Percentiles rank a stretch among this genome's conserved stretches.
Evolutionary conservation across 2,329 filamentous ascomycete genomes (phyloP).

Genomic region (Pseudocercospora crystallina): DNA sequence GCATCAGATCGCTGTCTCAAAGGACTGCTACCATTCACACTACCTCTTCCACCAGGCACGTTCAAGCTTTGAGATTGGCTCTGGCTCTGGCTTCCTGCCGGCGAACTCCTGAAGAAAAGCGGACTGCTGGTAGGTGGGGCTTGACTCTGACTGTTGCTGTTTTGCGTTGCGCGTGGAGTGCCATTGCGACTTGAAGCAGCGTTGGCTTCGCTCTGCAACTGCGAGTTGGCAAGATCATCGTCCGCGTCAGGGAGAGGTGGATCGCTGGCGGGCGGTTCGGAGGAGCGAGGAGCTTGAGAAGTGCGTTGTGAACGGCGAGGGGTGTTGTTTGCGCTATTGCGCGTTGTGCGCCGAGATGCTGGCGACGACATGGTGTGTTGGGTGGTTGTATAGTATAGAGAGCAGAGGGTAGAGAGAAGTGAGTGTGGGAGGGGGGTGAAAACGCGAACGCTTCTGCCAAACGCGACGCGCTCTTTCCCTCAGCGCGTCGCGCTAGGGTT

Average conservation of each 20-base stretch:
- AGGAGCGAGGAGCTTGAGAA: slow-evolving; percentile 53
- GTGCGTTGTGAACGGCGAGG: slow-evolving; percentile 51
- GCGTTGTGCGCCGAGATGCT: slow-evolving; percentile 54
- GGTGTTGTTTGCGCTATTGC: slow-evolving; percentile 49
- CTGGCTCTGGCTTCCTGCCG: slow-evolving; percentile 44
- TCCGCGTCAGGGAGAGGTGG: slow-evolving; percentile 34
- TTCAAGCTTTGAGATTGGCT: slow-evolving; percentile 27
- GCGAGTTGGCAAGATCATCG: slow-evolving; percentile 34
- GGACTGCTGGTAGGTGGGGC: slow-evolving; percentile 66
- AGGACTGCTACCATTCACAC: slow-evolving; percentile 52
- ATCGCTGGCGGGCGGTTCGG: slow-evolving; percentile 38
- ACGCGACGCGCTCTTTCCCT: slow-evolving; percentile 5
- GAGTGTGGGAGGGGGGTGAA: background rate
- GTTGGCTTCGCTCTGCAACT: slow-evolving; percentile 43
- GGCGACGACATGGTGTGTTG: slow-evolving; percentile 61
- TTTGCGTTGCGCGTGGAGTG: slow-evolving; percentile 20
- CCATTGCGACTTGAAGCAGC: slow-evolving; percentile 32
- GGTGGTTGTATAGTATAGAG: slow-evolving; percentile 9
- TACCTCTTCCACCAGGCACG: slow-evolving; percentile 35
- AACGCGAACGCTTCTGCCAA: background rate
- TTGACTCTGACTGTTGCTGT: slow-evolving; percentile 26
- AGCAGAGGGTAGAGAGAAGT: background rate
- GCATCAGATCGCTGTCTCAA: slow-evolving; percentile 36
- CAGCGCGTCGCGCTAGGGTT: background rate
- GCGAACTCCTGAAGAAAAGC: slow-evolving; percentile 70